Percentiles rank a stretch among this genome's conserved stretches.
phyloP scores from a whole-genome alignment of 2,329 filamentous ascomycete genomes.

The Colletotrichum sp. region DNA sequence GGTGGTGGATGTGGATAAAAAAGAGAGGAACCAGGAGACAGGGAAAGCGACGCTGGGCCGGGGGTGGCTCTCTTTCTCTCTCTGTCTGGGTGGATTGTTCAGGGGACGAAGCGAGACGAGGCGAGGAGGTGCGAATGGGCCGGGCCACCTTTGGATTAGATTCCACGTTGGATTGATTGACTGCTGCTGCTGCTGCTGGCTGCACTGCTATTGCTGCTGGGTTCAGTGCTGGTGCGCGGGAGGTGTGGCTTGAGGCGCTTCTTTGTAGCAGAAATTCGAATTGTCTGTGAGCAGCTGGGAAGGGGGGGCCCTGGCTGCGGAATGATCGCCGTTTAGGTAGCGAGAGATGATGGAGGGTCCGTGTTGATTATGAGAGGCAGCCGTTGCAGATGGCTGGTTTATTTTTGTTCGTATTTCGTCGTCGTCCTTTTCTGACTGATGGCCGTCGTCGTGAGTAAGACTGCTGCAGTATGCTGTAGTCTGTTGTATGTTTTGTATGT shows the following conservation, averaged over 20 bases:
- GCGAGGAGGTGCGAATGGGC: background rate
- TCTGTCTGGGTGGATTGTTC: background rate
- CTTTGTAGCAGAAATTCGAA: conserved; percentile 20
- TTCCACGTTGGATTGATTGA: background rate
- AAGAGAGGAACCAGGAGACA: background rate
- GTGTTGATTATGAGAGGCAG: background rate
- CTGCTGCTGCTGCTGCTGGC: background rate
- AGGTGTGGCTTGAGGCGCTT: conserved; percentile 18
- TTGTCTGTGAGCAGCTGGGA: background rate
- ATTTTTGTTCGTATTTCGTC: background rate
- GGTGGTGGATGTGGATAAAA: background rate
- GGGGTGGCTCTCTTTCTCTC: background rate
- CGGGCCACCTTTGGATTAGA: background rate
- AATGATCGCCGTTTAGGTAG: conserved; percentile 20
- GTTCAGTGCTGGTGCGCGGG: background rate
- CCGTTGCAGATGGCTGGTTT: background rate
- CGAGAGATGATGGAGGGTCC: background rate
- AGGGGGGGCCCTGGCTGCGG: conserved; percentile 3
- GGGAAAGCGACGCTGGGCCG: background rate
- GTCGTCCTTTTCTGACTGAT: background rate
- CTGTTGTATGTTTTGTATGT: background rate
- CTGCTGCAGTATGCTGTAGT: background rate
- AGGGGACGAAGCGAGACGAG: conserved; percentile 12
- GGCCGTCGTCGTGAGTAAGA: background rate
- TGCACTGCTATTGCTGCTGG: background rate